Percentiles rank a stretch among this genome's conserved stretches.
These are phyloP conservation scores for Alternaria triticimaculans DNA, from an alignment of 2,329 filamentous ascomycete species.

Conservation along the genomic window DNA sequence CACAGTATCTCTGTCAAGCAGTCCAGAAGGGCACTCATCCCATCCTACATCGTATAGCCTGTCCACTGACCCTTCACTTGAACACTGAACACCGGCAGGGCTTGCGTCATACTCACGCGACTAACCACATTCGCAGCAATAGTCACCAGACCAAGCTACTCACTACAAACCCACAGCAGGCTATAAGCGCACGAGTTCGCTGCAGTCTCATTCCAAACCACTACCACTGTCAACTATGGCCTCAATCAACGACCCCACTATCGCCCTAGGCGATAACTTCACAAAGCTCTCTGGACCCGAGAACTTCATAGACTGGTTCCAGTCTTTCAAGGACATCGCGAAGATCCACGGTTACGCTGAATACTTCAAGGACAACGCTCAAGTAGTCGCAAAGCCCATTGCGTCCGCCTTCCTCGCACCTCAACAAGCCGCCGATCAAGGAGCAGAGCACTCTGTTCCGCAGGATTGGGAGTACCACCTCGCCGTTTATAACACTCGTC, in stretches of 20 bases:
- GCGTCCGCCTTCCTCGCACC: not conserved
- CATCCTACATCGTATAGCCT: not conserved
- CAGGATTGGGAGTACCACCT: not conserved
- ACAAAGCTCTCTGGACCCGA: not conserved
- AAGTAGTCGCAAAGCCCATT: not conserved
- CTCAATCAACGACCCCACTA: not conserved
- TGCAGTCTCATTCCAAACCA: not conserved
- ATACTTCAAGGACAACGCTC: not conserved
- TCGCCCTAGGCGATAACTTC: not conserved
- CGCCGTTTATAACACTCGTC: not conserved
- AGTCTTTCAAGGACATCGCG: not conserved
- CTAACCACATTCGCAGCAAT: not conserved
- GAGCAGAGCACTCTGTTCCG: no score
- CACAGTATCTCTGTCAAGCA: not conserved
- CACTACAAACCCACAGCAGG: not conserved
- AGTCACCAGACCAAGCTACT: not conserved
- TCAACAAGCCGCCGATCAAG: not conserved
- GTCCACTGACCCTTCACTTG: not conserved
- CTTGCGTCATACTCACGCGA: not conserved
- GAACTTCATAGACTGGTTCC: not conserved
- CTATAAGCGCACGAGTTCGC: not conserved
- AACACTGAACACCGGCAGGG: not conserved
- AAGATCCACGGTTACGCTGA: not conserved
- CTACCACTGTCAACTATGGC: not conserved
- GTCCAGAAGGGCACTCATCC: not conserved